Evolutionary conservation across 2,329 filamentous ascomycete genomes (phyloP), one percentile per base, ranked within the genome.

Genomic region (Aspergillus nomiae): DNA sequence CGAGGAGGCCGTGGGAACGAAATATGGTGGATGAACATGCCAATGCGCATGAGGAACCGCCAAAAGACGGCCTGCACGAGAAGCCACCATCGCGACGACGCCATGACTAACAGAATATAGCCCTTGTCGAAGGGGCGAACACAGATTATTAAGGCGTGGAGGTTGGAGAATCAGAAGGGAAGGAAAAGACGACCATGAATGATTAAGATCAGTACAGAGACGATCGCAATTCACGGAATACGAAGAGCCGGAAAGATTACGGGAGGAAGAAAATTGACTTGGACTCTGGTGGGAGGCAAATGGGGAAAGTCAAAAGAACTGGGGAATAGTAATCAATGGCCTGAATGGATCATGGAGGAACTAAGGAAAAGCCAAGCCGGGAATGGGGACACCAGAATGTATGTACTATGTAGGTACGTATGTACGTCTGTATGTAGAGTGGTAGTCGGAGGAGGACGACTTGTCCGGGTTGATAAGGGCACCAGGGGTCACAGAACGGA

Each of bases 11-110:
- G 82, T 8, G 89, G 88, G 48, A 83, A 78, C 1, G 88, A 85
- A 63, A 89, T 77, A 60, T 83, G 85, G 73, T 92, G 89, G 45
- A 92, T 78, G 63, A 85, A 81, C 88, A 91, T 91, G 71, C 89
- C 89, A 61, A 91, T 83, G 62, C 82, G 82, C 85, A 91, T 90
- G 48, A 91, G 80, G 61, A 85, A 82, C 58, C 90, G 84, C 88
- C 89, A 91, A 73, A 89, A 84, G 32, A 83, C 78, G 54, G 90
- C 89, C 73, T 90, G 85, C 58, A 89, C 68, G 60, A 85, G 84
- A 12, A 92, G 83, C 71, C 87, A 83, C 81, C 85, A 86, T 77
- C 89, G 83, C 5, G 82, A 80, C 8, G 64, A 62, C 34, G 76
- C 73, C 57, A 78, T 72, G 41, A 65, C 62, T 48, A 46, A 46